Conservation (phyloP, 192 early-diverging fungal species). For the Backusella morwellensis region DNA sequence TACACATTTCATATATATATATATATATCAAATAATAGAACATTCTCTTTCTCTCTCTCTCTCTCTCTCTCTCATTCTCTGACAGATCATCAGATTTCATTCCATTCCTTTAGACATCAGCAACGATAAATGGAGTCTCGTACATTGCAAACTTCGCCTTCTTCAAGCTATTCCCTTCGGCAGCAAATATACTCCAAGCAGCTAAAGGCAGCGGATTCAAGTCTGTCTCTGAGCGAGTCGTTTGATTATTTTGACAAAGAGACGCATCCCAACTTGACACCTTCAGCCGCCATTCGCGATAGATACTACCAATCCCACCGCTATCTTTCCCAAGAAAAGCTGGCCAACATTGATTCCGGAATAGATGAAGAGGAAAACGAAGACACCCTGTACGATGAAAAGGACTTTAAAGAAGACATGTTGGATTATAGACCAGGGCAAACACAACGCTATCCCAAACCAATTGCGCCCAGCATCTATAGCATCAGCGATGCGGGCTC, state of each 20-base stretch:
- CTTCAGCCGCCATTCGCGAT: conserved; percentile 30
- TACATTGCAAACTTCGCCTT: background rate
- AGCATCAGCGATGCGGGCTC: conserved; percentile 21
- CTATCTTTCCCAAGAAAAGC: background rate
- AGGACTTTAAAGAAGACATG: conserved; percentile 11
- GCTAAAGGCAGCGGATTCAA: background rate
- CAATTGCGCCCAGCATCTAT: conserved; percentile 2
- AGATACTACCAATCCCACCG: conserved; percentile 29
- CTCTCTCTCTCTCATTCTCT: background rate
- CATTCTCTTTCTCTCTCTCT: background rate
- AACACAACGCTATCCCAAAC: background rate
- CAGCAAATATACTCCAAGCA: background rate
- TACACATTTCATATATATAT: too few species aligned
- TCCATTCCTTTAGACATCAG: background rate
- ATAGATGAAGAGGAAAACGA: background rate
- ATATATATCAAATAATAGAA: too few species aligned
- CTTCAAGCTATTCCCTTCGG: background rate
- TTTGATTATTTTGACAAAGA: background rate
- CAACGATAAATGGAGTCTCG: background rate
- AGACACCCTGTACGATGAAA: background rate
- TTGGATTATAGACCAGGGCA: conserved; percentile 19
- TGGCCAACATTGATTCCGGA: background rate
- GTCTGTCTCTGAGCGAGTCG: background rate
- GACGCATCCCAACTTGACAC: background rate
- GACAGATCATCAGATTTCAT: conserved; percentile 2